Evolutionary conservation across 208 protist species (phyloP).

Genomic region (Phytomonas francai): DNA sequence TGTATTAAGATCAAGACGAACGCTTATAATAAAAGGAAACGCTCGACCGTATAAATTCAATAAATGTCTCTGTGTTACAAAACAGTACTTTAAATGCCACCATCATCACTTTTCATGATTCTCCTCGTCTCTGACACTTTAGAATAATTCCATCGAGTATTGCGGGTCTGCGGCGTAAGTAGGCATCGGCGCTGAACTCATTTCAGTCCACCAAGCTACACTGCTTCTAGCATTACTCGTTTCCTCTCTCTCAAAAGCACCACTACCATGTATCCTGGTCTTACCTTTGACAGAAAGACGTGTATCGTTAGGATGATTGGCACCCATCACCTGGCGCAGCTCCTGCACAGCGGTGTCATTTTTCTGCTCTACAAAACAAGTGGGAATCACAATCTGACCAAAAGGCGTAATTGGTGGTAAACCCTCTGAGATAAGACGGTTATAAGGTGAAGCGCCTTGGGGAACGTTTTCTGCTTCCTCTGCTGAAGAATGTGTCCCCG

Average conservation of each 20-base stretch:
- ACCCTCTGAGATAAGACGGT: neutral
- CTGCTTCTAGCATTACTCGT: conserved; percentile 18
- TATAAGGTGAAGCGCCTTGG: neutral
- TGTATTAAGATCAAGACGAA: neutral
- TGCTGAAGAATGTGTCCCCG: neutral
- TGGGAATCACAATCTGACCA: conserved; percentile 66
- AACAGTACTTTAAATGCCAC: neutral
- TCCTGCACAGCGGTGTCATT: conserved; percentile 84
- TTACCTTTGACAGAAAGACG: conserved; percentile 31
- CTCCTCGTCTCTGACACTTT: conserved; percentile 1
- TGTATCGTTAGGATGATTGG: conserved; percentile 54
- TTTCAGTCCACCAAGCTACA: conserved; percentile 79
- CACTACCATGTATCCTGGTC: conserved; percentile 32
- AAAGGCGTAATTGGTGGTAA: conserved; percentile 55
- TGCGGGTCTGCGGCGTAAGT: conserved; percentile 75
- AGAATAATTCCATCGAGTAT: conserved; percentile 90
- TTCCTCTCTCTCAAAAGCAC: conserved; percentile 14
- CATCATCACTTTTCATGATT: neutral
- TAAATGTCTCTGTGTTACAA: neutral
- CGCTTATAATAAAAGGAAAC: conserved; percentile 9
- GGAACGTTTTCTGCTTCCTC: neutral
- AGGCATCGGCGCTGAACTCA: conserved; percentile 73
- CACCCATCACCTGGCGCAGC: conserved; percentile 77
- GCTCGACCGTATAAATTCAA: conserved; percentile 2
- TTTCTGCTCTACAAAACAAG: conserved; percentile 84